Evolutionary conservation across 306 rosid species (phyloP).

Genomic region (Prunus fruticosa): DNA sequence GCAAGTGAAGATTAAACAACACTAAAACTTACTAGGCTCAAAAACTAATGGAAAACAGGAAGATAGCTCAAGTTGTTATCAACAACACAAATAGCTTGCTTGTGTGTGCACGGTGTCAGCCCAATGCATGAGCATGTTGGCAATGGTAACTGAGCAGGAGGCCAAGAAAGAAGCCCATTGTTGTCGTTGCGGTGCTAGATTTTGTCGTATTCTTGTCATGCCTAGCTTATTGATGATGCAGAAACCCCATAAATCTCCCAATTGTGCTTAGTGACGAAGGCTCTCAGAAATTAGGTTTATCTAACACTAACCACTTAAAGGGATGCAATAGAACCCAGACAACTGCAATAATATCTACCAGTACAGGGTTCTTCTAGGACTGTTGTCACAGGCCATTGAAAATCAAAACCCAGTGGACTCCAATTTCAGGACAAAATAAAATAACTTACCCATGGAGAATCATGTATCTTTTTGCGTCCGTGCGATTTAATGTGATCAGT

Average conservation of each 20-base stretch:
- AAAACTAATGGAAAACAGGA: neutral
- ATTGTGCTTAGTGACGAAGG: neutral
- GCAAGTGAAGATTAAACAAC: neutral
- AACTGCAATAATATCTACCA: neutral
- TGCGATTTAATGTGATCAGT: conserved; percentile 24
- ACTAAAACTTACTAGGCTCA: neutral
- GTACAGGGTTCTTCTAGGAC: neutral
- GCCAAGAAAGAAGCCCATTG: too few relatives aligned
- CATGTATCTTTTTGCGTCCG: conserved; percentile 21
- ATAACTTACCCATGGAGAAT: conserved; percentile 51
- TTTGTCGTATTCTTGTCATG: too few relatives aligned
- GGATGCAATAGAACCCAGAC: neutral
- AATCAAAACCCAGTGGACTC: neutral
- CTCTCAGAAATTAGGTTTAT: neutral
- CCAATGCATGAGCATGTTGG: too few relatives aligned
- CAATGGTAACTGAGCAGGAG: too few relatives aligned
- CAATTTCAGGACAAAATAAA: conserved; percentile 9
- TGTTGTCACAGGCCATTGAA: neutral
- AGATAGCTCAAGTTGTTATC: neutral
- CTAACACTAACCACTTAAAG: neutral
- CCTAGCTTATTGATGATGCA: neutral
- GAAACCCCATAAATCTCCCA: neutral
- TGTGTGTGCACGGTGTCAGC: too few relatives aligned
- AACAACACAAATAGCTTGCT: neutral
- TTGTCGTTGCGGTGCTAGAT: too few relatives aligned